Evolutionary conservation across 306 rosid species (phyloP).

Genomic region (Cucurbita maxima): DNA sequence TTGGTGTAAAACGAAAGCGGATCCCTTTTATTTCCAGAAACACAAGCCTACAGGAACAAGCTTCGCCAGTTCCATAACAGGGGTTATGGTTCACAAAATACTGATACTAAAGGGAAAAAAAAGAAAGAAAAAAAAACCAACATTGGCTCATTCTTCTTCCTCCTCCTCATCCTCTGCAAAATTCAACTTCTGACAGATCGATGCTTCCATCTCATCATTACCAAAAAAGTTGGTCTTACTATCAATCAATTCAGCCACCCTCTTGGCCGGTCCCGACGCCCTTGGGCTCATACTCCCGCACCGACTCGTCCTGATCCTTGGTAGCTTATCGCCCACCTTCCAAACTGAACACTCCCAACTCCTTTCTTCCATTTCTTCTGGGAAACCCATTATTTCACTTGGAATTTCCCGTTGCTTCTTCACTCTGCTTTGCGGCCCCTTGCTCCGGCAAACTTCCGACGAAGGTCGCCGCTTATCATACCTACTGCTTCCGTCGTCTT

Average conservation of each 20-base stretch:
- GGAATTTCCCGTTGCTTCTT: slow-evolving; percentile 65
- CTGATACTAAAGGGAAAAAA: neutral
- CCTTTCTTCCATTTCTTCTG: slow-evolving; percentile 1
- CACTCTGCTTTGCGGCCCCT: slow-evolving; percentile 4
- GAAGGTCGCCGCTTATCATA: slow-evolving; percentile 36
- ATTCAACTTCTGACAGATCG: slow-evolving; percentile 42
- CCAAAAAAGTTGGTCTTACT: slow-evolving; percentile 27
- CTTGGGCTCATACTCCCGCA: slow-evolving; percentile 33
- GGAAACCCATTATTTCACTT: neutral
- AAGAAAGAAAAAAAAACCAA: too few relatives aligned
- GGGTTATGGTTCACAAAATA: neutral
- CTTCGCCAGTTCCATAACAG: slow-evolving; percentile 2
- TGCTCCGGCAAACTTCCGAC: slow-evolving; percentile 11
- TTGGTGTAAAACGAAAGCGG: neutral
- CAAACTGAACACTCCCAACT: neutral
- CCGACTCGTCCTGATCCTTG: slow-evolving; percentile 37
- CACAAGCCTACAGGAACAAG: neutral
- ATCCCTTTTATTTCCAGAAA: neutral
- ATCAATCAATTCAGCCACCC: slow-evolving; percentile 48
- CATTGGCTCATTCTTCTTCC: neutral
- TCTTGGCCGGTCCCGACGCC: slow-evolving; percentile 76
- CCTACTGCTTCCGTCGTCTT: slow-evolving; percentile 24
- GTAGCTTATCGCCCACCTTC: slow-evolving; percentile 24
- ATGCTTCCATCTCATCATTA: slow-evolving; percentile 17
- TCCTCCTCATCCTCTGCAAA: slow-evolving; percentile 27